These are phyloP conservation scores for Terana coerulea DNA, from an alignment of 768 basidiomycete species.

Conservation along the genomic window DNA sequence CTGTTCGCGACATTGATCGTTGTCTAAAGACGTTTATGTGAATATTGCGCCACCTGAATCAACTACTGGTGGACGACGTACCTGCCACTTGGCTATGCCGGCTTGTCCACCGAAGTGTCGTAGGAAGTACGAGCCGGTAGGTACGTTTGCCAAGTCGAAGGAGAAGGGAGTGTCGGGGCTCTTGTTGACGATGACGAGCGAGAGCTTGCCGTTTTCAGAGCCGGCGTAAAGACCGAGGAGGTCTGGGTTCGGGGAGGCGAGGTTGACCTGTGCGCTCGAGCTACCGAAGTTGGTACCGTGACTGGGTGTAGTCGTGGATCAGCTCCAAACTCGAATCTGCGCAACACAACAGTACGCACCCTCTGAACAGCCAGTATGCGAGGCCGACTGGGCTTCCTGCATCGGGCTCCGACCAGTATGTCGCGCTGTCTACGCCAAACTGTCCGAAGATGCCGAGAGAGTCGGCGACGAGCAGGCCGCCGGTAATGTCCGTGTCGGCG, in stretches of 20 bases:
- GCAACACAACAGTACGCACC: slow-evolving; percentile 29
- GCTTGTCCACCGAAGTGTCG: slow-evolving; percentile 55
- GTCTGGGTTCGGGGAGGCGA: slow-evolving; percentile 37
- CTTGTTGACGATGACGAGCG: slow-evolving; percentile 51
- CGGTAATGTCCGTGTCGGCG: slow-evolving; percentile 47
- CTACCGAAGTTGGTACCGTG: slow-evolving; percentile 45
- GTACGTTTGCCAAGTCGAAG: slow-evolving; percentile 40
- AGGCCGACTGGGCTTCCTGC: slow-evolving; percentile 46
- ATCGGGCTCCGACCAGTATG: slow-evolving; percentile 49
- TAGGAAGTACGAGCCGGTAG: slow-evolving; percentile 46
- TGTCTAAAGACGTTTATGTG: no score
- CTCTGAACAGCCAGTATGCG: slow-evolving; percentile 55
- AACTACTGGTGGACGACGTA: no score
- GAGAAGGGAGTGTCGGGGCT: slow-evolving; percentile 37
- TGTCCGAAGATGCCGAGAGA: slow-evolving; percentile 48
- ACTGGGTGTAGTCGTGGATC: slow-evolving; percentile 21
- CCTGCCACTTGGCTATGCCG: slow-evolving; percentile 54
- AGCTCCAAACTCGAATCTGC: background rate
- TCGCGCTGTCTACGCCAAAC: slow-evolving; percentile 46
- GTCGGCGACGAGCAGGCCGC: slow-evolving; percentile 50
- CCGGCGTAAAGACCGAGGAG: slow-evolving; percentile 45
- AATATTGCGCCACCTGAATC: no score
- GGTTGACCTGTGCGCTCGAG: slow-evolving; percentile 41
- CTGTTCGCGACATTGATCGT: no score
- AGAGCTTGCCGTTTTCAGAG: slow-evolving; percentile 33